phyloP scores from a whole-genome alignment of 2,329 filamentous ascomycete genomes.

The Penicillium sp. region DNA sequence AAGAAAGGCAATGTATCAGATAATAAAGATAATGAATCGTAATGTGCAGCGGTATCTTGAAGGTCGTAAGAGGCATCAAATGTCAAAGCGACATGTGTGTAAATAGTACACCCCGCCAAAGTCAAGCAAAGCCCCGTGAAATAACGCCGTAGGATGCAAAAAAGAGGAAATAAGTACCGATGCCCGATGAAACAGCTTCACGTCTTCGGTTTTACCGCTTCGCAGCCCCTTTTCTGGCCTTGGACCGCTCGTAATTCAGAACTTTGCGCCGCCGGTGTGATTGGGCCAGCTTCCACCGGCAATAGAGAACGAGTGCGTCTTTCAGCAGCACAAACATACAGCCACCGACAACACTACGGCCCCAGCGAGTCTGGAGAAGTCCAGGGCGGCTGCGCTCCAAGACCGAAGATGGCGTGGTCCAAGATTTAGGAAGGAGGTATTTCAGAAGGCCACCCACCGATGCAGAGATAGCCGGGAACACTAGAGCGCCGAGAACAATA shows the following conservation, averaged over 20 bases:
- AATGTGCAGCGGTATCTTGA: constrained; percentile 12
- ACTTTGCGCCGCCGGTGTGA: constrained; percentile 49
- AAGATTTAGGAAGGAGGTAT: constrained; percentile 65
- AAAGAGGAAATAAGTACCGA: constrained; percentile 1
- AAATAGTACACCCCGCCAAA: constrained; percentile 8
- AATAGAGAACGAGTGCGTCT: constrained; percentile 64
- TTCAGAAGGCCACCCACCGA: constrained; percentile 75
- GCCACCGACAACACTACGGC: constrained; percentile 82
- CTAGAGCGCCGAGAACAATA: constrained; percentile 66
- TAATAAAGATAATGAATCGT: not conserved
- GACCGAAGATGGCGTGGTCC: constrained; percentile 55
- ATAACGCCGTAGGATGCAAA: constrained; percentile 23
- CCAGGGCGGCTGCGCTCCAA: constrained; percentile 55
- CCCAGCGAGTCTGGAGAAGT: constrained; percentile 82
- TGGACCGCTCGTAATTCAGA: constrained; percentile 46
- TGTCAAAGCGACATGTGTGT: constrained; percentile 11
- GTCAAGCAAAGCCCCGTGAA: constrained; percentile 5
- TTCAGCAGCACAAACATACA: constrained; percentile 86
- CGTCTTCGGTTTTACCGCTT: constrained; percentile 15
- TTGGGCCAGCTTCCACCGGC: constrained; percentile 50
- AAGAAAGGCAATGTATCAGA: not conserved
- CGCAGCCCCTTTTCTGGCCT: constrained; percentile 32
- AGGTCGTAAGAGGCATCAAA: constrained; percentile 18
- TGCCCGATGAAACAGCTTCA: not conserved
- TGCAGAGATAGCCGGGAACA: constrained; percentile 80